Evolutionary conservation across 352 stramenopile genomes (phyloP).

Genomic region (Phytopythium oedochilum): DNA sequence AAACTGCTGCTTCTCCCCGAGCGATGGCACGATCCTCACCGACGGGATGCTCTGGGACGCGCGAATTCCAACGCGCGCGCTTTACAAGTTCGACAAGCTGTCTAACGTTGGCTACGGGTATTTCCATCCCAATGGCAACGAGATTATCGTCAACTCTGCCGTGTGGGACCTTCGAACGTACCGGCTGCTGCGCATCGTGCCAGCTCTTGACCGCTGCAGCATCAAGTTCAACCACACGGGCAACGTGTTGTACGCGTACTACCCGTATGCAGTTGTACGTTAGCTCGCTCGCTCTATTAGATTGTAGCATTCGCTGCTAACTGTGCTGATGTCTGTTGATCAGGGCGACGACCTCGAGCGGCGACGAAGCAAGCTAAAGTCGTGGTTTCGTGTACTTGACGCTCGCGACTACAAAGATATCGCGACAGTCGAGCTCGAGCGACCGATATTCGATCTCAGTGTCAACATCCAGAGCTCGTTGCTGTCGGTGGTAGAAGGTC

Average conservation of each 20-base stretch:
- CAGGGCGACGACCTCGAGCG: constrained; percentile 56
- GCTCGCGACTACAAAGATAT: constrained; percentile 83
- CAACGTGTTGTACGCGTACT: constrained; percentile 81
- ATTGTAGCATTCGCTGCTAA: no score
- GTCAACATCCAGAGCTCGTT: constrained; percentile 63
- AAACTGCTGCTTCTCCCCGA: constrained; percentile 73
- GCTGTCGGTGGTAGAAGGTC: constrained; percentile 67
- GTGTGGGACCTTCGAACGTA: constrained; percentile 90
- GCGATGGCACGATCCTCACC: constrained; percentile 69
- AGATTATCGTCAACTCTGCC: constrained; percentile 86
- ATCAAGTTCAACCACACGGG: constrained; percentile 71
- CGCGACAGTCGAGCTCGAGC: constrained; percentile 74
- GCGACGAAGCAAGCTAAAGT: constrained; percentile 66
- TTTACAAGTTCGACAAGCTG: constrained; percentile 90
- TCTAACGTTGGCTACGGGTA: constrained; percentile 79
- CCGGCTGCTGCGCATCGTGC: constrained; percentile 77
- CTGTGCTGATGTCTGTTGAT: no score
- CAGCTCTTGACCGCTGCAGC: constrained; percentile 80
- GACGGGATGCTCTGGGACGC: constrained; percentile 83
- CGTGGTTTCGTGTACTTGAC: constrained; percentile 83
- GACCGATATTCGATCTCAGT: constrained; percentile 67
- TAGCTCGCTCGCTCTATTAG: no score
- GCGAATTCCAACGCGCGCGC: constrained; percentile 51
- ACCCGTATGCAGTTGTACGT: constrained; percentile 60
- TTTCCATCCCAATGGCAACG: constrained; percentile 86